A percentile compares a stretch with the other conserved stretches of the same genome.
These are phyloP conservation scores for Prunella vulgaris DNA, from an alignment of 257 asterid genomes.

Conservation along the genomic window DNA sequence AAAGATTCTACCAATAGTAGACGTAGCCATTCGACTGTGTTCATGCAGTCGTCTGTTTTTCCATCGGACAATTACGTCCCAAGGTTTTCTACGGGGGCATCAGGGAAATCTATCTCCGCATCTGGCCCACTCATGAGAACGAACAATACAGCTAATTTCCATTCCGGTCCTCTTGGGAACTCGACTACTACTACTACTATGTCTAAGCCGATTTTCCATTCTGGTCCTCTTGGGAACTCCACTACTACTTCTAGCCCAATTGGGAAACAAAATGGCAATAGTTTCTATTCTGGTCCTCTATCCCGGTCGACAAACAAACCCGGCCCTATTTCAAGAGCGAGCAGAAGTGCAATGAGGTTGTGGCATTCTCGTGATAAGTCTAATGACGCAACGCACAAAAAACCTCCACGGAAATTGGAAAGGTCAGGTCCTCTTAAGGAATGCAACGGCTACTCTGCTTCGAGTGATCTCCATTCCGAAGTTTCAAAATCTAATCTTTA, in stretches of 20 bases:
- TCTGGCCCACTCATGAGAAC: slow-evolving; percentile 67
- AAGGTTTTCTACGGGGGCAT: slow-evolving; percentile 45
- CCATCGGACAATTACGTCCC: slow-evolving; percentile 60
- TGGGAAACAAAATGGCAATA: slow-evolving; percentile 29
- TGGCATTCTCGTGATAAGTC: slow-evolving; percentile 64
- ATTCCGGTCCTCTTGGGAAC: slow-evolving; percentile 60
- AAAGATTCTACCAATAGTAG: slow-evolving; percentile 47
- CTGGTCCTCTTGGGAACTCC: slow-evolving; percentile 59
- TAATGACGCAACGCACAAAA: slow-evolving; percentile 31
- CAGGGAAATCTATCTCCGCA: slow-evolving; percentile 37
- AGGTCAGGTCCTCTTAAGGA: slow-evolving; percentile 38
- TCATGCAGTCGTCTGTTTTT: slow-evolving; percentile 69
- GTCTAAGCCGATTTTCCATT: slow-evolving; percentile 43
- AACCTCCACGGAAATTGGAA: slow-evolving; percentile 26
- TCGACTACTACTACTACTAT: slow-evolving; percentile 20
- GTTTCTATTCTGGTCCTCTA: slow-evolving; percentile 66
- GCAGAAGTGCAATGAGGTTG: slow-evolving; percentile 38
- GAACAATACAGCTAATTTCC: slow-evolving; percentile 30
- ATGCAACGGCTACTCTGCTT: slow-evolving; percentile 13
- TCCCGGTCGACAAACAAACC: slow-evolving; percentile 42
- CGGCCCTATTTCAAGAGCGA: slow-evolving; percentile 39
- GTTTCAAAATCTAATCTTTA: slow-evolving; percentile 10
- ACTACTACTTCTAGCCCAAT: slow-evolving; percentile 35
- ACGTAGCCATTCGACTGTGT: slow-evolving; percentile 56
- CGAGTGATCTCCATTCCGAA: slow-evolving; percentile 16